Base-by-base conservation (phyloP, 2,329 filamentous ascomycete genomes). In the Phaeoacremonium minimum region DNA sequence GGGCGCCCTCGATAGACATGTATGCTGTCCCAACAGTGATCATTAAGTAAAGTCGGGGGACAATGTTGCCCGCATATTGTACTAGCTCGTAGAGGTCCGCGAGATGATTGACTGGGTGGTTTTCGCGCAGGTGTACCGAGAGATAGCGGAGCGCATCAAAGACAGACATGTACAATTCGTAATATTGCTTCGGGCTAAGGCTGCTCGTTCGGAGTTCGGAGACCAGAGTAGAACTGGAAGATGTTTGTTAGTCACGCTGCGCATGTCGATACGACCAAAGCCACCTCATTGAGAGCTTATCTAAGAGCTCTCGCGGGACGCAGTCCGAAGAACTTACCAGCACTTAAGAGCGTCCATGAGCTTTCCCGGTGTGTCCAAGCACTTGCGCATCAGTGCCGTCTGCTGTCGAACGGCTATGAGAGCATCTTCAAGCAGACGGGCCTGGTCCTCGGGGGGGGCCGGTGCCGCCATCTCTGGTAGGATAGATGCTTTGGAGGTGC, bases 261-360 rank as follows among this genome's bases (percentile, higher is more conserved):
- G 22, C 9, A 26, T 26, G 22, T n/a, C 9, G 22, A 26, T 9
- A n/a, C 22, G n/a, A 26, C 22, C 22, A 41, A 40, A 46, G 41
- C 43, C 37, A 35, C 41, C 16, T 20, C 36, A 16, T 30, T 36
- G 19, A 22, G 12, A 38, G 41, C 22, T 9, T n/a, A 26, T 26
- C 22, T 9, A 9, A 26, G n/a, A 26, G 22, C 22, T 26, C 22
- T n/a, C 9, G n/a, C 9, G 22, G 22, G n/a, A n/a, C n/a, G n/a
- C n/a, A n/a, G n/a, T n/a, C n/a, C n/a, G n/a, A n/a, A 28, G 31
- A 37, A 71, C 85, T 54, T 77, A 97, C 93, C 90, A 95, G 86
- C 91, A 97, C 71, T 98, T 98, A 55, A 98, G 79, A 53, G 93
- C 93, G 73, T 98, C 93, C 93, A 98, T 98, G 48, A 98, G 82